Evolutionary conservation across 2,329 filamentous ascomycete species (phyloP).

Genomic region (Fusarium floridanum): DNA sequence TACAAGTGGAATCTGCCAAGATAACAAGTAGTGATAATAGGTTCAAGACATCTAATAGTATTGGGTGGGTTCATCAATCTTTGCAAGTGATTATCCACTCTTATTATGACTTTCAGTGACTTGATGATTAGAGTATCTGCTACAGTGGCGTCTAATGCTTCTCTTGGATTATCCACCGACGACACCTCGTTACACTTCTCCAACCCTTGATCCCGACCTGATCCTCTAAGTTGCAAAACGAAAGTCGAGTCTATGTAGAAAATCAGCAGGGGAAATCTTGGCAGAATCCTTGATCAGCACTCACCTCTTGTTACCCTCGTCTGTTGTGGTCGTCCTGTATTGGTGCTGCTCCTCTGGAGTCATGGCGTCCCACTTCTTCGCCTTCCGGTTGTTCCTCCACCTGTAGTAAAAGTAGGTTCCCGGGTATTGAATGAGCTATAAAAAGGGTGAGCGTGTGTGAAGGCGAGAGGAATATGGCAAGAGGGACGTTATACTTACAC

Average conservation of each 20-base stretch:
- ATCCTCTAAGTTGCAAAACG: slow-evolving; percentile 21
- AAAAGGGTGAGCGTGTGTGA: neutral
- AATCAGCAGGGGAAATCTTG: neutral
- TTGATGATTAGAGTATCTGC: neutral
- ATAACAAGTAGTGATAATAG: neutral
- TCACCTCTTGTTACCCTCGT: slow-evolving; percentile 41
- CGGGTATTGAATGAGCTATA: slow-evolving; percentile 53
- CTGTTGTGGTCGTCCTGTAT: slow-evolving; percentile 59
- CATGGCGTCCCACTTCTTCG: slow-evolving; percentile 55
- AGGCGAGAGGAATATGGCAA: neutral
- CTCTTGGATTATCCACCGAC: neutral
- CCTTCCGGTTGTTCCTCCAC: slow-evolving; percentile 54
- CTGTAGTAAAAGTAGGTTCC: slow-evolving; percentile 55
- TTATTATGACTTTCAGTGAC: neutral
- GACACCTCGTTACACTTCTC: neutral
- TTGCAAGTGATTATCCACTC: neutral
- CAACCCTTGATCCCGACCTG: neutral
- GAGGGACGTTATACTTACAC: slow-evolving; percentile 47
- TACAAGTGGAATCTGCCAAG: neutral
- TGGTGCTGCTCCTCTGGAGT: slow-evolving; percentile 55
- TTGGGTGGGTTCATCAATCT: neutral
- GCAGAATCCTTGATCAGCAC: neutral
- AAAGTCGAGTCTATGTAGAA: slow-evolving; percentile 14
- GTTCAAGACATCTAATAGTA: neutral
- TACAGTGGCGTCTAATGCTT: neutral